These are phyloP conservation scores for Sugiyamaella xylanicola DNA, from an alignment of 1,139 yeast genomes.

Conservation along the genomic window DNA sequence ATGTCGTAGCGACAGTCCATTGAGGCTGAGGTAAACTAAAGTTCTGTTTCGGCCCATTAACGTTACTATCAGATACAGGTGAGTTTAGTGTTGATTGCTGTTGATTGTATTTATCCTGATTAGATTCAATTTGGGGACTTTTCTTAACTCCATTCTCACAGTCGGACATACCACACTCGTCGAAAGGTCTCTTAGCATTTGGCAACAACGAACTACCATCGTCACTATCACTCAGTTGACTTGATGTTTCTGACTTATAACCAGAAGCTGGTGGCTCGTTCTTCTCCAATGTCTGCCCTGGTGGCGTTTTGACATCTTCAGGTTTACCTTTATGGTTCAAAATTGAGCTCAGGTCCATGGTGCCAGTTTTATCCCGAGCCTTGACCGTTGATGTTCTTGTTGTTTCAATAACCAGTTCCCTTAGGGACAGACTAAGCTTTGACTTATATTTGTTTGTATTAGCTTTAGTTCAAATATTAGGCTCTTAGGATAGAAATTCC, in stretches of 20 bases:
- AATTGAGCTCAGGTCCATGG: slow-evolving; percentile 30
- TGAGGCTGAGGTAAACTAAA: slow-evolving; percentile 3
- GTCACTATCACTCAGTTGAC: too few species aligned
- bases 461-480: slow-evolving; percentile 3
- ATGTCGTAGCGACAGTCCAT: neutral
- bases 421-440: slow-evolving; percentile 3
- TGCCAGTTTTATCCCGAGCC: neutral
- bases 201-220: too few species aligned
- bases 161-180: too few species aligned
- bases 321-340: slow-evolving; percentile 27
- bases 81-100: neutral
- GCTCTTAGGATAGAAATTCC: neutral
- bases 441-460: slow-evolving; percentile 5
- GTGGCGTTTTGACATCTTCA: slow-evolving; percentile 3
- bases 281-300: neutral
- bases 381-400: neutral
- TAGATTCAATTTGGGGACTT: too few species aligned
- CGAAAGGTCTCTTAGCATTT: too few species aligned
- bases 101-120: neutral
- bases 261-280: neutral
- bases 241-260: neutral
- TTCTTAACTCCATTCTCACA: too few species aligned
- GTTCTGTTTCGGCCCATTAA: too few species aligned
- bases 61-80: too few species aligned
- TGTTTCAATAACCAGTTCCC: neutral